Percentiles rank a stretch among this genome's conserved stretches.
phyloP scores from a whole-genome alignment of 1,284 basidiomycete genomes.

The Rhodotorula sp. region DNA sequence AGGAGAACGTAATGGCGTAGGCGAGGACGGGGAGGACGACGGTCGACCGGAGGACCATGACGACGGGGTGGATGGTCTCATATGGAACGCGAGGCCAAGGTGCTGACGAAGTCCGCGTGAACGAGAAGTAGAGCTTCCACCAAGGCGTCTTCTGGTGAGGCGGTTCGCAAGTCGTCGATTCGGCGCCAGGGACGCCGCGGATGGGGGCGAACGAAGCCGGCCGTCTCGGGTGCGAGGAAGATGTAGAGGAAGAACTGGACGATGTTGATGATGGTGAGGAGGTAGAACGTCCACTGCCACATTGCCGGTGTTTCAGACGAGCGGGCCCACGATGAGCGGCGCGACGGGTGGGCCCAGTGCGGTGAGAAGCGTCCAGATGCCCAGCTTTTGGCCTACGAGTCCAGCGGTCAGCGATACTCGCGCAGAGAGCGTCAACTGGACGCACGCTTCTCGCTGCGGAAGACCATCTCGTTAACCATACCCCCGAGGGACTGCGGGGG shows the following conservation, averaged over 20 bases:
- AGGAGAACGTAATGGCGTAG: slow-evolving; percentile 30
- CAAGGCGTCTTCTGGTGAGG: slow-evolving; percentile 10
- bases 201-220: slow-evolving; percentile 28
- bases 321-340: slow-evolving; percentile 2
- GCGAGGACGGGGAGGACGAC: slow-evolving; percentile 29
- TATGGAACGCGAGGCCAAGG: slow-evolving; percentile 23
- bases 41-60: slow-evolving; percentile 13
- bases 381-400: neutral
- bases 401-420: neutral
- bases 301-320: slow-evolving; percentile 19
- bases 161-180: neutral
- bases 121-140: slow-evolving; percentile 26
- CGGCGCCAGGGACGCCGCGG: neutral
- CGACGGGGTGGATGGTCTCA: slow-evolving; percentile 22
- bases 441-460: slow-evolving; percentile 32
- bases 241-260: slow-evolving; percentile 24
- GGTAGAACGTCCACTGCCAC: slow-evolving; percentile 29
- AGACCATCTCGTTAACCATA: slow-evolving; percentile 34
- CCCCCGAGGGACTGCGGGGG: slow-evolving; percentile 22
- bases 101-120: slow-evolving; percentile 12
- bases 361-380: slow-evolving; percentile 32
- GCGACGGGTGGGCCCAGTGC: slow-evolving; percentile 13
- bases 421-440: neutral
- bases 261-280: slow-evolving; percentile 21
- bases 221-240: slow-evolving; percentile 32